Conservation (phyloP, 768 basidiomycete genomes). For the Psilocybe sp. region DNA sequence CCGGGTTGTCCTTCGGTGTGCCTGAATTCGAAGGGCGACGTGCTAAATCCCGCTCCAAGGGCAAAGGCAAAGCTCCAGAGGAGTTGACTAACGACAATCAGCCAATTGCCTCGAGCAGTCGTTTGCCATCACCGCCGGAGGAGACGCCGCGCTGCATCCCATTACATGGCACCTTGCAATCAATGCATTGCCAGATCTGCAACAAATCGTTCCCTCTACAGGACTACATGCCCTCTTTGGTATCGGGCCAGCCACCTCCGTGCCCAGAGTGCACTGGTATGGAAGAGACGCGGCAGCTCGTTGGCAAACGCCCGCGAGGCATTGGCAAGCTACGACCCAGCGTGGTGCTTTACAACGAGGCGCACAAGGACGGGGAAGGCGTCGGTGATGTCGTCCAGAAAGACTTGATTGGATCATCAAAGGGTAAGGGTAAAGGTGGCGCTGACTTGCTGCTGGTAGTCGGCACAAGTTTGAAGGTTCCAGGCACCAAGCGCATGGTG, state of each 20-base stretch:
- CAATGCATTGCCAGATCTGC: constrained; percentile 80
- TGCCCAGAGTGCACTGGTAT: constrained; percentile 79
- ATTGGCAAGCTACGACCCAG: constrained; percentile 81
- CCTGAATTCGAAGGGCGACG: constrained; percentile 63
- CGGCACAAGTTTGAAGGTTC: constrained; percentile 85
- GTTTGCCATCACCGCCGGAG: constrained; percentile 48
- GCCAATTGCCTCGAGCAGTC: constrained; percentile 16
- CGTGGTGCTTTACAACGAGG: constrained; percentile 89
- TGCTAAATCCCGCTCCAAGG: constrained; percentile 49
- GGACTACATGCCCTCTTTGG: constrained; percentile 57
- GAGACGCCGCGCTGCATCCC: constrained; percentile 83
- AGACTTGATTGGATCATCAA: constrained; percentile 72
- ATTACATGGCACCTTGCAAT: constrained; percentile 81
- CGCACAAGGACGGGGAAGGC: constrained; percentile 81
- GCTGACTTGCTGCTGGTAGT: constrained; percentile 88
- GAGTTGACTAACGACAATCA: constrained; percentile 3
- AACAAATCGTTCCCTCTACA: constrained; percentile 66
- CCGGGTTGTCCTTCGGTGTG: constrained; percentile 85
- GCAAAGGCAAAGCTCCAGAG: constrained; percentile 23
- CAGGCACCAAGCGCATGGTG: constrained; percentile 89
- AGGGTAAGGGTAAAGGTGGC: constrained; percentile 64
- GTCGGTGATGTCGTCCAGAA: constrained; percentile 82
- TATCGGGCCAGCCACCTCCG: constrained; percentile 59
- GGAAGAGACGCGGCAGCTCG: constrained; percentile 65
- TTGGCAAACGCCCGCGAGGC: constrained; percentile 77